Evolutionary conservation across 1,284 basidiomycete genomes (phyloP).

Genomic region (Papiliotrema laurentii): DNA sequence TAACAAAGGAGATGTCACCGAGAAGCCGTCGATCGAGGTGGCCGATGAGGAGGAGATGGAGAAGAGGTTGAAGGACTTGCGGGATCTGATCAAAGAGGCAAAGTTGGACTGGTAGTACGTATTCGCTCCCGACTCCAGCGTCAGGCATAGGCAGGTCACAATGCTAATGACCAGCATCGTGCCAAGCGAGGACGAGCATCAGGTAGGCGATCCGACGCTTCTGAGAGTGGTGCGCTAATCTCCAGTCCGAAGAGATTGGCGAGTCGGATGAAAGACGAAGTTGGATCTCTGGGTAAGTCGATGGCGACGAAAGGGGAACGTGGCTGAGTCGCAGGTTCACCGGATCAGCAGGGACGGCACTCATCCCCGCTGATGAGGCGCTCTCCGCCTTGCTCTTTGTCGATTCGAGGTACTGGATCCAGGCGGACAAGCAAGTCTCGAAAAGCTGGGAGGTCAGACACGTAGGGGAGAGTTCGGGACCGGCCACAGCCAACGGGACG

Average conservation of each 20-base stretch:
- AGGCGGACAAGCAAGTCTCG: slow-evolving; percentile 73
- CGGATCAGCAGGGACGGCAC: slow-evolving; percentile 77
- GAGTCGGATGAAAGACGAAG: slow-evolving; percentile 72
- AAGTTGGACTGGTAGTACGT: slow-evolving; percentile 80
- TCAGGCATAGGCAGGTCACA: too few species aligned
- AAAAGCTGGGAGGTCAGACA: slow-evolving; percentile 66
- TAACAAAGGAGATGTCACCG: too few species aligned
- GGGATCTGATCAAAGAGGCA: slow-evolving; percentile 66
- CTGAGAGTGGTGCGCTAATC: background rate
- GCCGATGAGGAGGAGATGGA: slow-evolving; percentile 24
- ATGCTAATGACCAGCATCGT: slow-evolving; percentile 56
- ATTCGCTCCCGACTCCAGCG: background rate
- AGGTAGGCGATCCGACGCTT: slow-evolving; percentile 26
- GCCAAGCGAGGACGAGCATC: slow-evolving; percentile 82
- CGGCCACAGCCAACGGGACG: too few species aligned
- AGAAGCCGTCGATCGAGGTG: too few species aligned
- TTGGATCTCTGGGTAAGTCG: slow-evolving; percentile 71
- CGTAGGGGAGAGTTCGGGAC: too few species aligned
- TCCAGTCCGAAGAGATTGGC: slow-evolving; percentile 72
- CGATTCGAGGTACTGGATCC: slow-evolving; percentile 85
- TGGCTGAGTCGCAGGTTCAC: slow-evolving; percentile 58
- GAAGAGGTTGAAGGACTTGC: slow-evolving; percentile 60
- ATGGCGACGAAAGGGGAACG: background rate
- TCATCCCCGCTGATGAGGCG: slow-evolving; percentile 57
- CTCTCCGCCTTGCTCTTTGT: slow-evolving; percentile 57